These are phyloP conservation scores for Drechslerella dactyloides DNA, from an alignment of 2,329 filamentous ascomycete species.

Conservation along the genomic window DNA sequence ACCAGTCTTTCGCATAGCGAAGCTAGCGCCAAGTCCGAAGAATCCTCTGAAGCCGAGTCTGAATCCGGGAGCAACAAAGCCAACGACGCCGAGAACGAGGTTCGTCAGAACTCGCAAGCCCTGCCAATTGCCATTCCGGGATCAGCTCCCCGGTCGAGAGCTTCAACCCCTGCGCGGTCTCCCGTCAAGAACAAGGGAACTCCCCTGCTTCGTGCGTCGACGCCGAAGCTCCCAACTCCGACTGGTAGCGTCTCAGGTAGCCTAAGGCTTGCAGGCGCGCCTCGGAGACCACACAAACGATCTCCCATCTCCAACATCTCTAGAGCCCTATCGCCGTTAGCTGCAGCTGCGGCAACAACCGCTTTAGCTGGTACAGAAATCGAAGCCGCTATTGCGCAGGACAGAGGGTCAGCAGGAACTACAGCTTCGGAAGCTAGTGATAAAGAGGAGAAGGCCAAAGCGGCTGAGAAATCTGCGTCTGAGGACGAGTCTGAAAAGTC, in stretches of 20 bases:
- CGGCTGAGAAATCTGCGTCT: slow-evolving; percentile 19
- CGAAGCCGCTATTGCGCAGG: slow-evolving; percentile 32
- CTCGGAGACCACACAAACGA: slow-evolving; percentile 35
- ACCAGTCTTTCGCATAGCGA: slow-evolving; percentile 49
- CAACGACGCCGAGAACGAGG: slow-evolving; percentile 45
- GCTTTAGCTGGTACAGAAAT: slow-evolving; percentile 39
- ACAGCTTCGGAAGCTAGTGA: slow-evolving; percentile 32
- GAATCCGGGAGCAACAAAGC: slow-evolving; percentile 38
- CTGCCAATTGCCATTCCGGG: slow-evolving; percentile 46
- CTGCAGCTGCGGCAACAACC: slow-evolving; percentile 38
- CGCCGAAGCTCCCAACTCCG: slow-evolving; percentile 40
- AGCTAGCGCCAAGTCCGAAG: slow-evolving; percentile 23
- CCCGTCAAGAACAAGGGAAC: slow-evolving; percentile 40
- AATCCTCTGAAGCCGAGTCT: slow-evolving; percentile 27
- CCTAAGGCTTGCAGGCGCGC: slow-evolving; percentile 40
- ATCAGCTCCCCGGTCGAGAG: slow-evolving; percentile 45
- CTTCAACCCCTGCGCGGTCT: slow-evolving; percentile 41
- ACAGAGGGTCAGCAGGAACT: slow-evolving; percentile 10
- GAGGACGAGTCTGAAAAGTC: slow-evolving; percentile 32
- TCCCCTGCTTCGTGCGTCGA: slow-evolving; percentile 33
- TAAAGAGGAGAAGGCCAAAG: slow-evolving; percentile 19
- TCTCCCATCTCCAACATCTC: slow-evolving; percentile 47
- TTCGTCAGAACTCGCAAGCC: slow-evolving; percentile 45
- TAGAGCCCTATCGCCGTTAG: slow-evolving; percentile 39
- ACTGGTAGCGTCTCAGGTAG: slow-evolving; percentile 40